Evolutionary conservation across 2,329 filamentous ascomycete genomes (phyloP), one percentile per base, ranked within the genome.

Genomic region (Clonostachys solani): DNA sequence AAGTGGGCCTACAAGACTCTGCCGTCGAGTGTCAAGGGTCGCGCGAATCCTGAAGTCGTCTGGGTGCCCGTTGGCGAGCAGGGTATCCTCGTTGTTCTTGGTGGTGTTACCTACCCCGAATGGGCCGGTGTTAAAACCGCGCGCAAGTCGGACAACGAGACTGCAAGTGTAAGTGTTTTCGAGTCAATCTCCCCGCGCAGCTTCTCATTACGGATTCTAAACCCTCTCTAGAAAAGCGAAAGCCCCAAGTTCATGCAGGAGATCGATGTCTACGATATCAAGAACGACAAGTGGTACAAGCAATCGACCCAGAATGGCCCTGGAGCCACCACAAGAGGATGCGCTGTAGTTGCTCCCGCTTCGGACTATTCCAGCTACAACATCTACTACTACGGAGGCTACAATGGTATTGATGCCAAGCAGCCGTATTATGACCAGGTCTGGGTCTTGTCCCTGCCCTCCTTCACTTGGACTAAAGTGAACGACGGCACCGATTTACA

Each of bases 331-430:
- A 60, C 87, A 66, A 62, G 86, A 74, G 74, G 86, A 60, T 94
- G 89, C 58, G 84, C 87, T 5, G 85, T 90, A 0, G 81, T 89
- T 2, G 87, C 81, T n/a, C 73, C 81, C 0, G 84, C 88, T 13
- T 73, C 81, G 41, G 87, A 91, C 59, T 75, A 73, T 34, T 87
- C 86, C 12, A 90, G 84, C 49, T 88, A 86, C 64, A 91, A 92
- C 60, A 84, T 95, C 44, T 92, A 92, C 70, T 89, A 89, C 68
- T 94, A 90, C 56, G 89, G 87, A 15, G 89, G 89, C 0, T 92
- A 86, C 58, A 67, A 81, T 48, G 81, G 79, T 0, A 53, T 83
- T 6, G 49, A 75, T 47, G 29, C 49, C 0, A 45, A 41, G 0
- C 49, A 65, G 1, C 50, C 62, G 15, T 79, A 73, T 52, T 73